Evolutionary conservation across 2,329 filamentous ascomycete genomes (phyloP).

Genomic region (Rachicladosporium sp.): DNA sequence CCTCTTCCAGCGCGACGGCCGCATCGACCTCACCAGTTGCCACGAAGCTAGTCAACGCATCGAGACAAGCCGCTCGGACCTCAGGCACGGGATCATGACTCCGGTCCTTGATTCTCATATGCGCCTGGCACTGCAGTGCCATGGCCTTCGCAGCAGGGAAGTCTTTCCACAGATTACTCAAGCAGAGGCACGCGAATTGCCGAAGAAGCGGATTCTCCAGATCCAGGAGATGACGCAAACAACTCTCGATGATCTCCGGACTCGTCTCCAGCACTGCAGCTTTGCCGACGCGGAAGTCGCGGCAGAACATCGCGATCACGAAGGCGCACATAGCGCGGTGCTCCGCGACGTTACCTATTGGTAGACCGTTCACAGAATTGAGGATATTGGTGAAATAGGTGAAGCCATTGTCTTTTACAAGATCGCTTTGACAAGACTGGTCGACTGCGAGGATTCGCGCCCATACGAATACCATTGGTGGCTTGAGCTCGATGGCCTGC

Average conservation of each 20-base stretch:
- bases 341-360: slow-evolving; percentile 78
- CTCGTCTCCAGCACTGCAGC: slow-evolving; percentile 79
- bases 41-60: slow-evolving; percentile 86
- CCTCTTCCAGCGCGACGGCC: slow-evolving; percentile 41
- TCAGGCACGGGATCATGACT: slow-evolving; percentile 81
- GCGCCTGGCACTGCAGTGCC: slow-evolving; percentile 80
- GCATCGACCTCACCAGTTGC: slow-evolving; percentile 49
- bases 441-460: slow-evolving; percentile 91
- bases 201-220: slow-evolving; percentile 76
- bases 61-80: slow-evolving; percentile 83
- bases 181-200: slow-evolving; percentile 91
- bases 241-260: slow-evolving; percentile 80
- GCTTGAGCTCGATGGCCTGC: slow-evolving; percentile 84
- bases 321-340: slow-evolving; percentile 99
- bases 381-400: slow-evolving; percentile 93
- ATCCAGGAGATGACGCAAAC: slow-evolving; percentile 70
- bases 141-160: slow-evolving; percentile 90
- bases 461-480: slow-evolving; percentile 99
- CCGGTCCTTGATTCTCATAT: slow-evolving; percentile 65
- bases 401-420: slow-evolving; percentile 94
- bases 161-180: slow-evolving; percentile 89
- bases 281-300: slow-evolving; percentile 82
- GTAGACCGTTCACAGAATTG: slow-evolving; percentile 58
- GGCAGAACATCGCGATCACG: slow-evolving; percentile 94
- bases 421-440: slow-evolving; percentile 79